These are phyloP conservation scores for Pezicula rhizophila DNA, from an alignment of 2,329 filamentous ascomycete genomes.

Conservation along the genomic window DNA sequence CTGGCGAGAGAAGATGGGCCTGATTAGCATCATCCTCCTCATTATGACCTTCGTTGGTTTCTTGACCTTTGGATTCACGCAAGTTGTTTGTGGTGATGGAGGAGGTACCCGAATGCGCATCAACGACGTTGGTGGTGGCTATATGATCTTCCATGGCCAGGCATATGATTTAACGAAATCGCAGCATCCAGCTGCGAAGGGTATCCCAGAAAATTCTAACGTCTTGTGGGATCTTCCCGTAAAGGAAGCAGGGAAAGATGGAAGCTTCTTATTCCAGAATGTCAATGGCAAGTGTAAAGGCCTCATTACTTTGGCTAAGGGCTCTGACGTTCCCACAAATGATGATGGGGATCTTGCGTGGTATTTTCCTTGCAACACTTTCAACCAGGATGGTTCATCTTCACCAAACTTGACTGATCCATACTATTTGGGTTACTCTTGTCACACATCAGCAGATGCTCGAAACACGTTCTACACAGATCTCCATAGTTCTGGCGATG, in stretches of 20 bases:
- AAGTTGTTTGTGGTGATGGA: slow-evolving; percentile 73
- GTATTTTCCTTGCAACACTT: slow-evolving; percentile 92
- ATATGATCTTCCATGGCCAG: slow-evolving; percentile 93
- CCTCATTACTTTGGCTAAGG: slow-evolving; percentile 65
- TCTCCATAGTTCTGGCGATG: slow-evolving; percentile 68
- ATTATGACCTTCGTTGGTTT: slow-evolving; percentile 91
- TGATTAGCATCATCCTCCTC: slow-evolving; percentile 85
- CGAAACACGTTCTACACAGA: slow-evolving; percentile 70
- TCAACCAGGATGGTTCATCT: slow-evolving; percentile 88
- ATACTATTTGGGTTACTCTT: slow-evolving; percentile 80
- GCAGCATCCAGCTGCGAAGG: slow-evolving; percentile 71
- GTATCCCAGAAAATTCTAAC: slow-evolving; percentile 69
- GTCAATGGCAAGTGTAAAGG: slow-evolving; percentile 96
- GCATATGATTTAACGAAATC: slow-evolving; percentile 80
- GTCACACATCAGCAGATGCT: slow-evolving; percentile 69
- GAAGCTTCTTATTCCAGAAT: slow-evolving; percentile 96
- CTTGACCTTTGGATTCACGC: slow-evolving; percentile 92
- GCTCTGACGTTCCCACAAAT: slow-evolving; percentile 77
- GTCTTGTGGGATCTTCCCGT: slow-evolving; percentile 80
- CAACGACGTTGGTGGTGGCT: slow-evolving; percentile 75
- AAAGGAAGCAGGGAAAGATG: slow-evolving; percentile 82
- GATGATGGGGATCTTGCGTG: slow-evolving; percentile 71
- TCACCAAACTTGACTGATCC: slow-evolving; percentile 66
- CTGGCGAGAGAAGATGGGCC: slow-evolving; percentile 96
- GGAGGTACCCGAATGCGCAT: slow-evolving; percentile 63